phyloP scores from a whole-genome alignment of 176 grass and related monocot species.

The Themeda triandra region DNA sequence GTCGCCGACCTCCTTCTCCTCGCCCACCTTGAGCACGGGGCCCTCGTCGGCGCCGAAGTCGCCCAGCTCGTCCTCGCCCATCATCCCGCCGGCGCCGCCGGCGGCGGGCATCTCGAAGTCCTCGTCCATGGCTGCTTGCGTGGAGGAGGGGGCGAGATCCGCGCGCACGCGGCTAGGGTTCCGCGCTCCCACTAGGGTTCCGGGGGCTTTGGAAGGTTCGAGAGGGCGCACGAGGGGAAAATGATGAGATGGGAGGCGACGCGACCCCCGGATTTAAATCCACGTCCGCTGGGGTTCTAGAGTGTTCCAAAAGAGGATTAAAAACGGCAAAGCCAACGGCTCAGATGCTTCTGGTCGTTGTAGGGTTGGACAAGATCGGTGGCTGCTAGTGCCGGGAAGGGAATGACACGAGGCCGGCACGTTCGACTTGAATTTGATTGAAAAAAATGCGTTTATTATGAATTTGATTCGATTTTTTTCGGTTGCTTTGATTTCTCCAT shows the following conservation, averaged over 20 bases:
- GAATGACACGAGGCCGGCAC: neutral
- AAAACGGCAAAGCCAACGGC: constrained; percentile 15
- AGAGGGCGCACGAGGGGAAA: constrained; percentile 15
- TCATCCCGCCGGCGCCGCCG: constrained; percentile 59
- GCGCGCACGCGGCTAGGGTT: constrained; percentile 5
- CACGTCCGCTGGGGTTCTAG: constrained; percentile 40
- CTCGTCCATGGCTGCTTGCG: constrained; percentile 65
- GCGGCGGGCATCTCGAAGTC: constrained; percentile 70
- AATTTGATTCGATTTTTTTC: too few relatives aligned
- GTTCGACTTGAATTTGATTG: neutral
- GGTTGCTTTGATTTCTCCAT: neutral
- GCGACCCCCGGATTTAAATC: constrained; percentile 38
- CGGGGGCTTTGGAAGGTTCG: constrained; percentile 31
- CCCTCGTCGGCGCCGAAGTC: constrained; percentile 55
- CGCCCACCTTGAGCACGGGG: constrained; percentile 62
- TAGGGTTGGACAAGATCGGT: neutral
- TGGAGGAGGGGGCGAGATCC: neutral
- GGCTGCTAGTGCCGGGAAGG: neutral
- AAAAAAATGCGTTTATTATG: too few relatives aligned
- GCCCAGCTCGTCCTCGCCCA: constrained; percentile 46
- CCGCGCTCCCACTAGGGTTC: constrained; percentile 41
- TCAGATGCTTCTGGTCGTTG: neutral
- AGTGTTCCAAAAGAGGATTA: constrained; percentile 27
- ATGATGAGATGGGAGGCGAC: neutral
- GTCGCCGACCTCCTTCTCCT: constrained; percentile 98